These are phyloP conservation scores for Ophiobolus disseminans DNA, from an alignment of 2,329 filamentous ascomycete genomes.

Conservation along the genomic window DNA sequence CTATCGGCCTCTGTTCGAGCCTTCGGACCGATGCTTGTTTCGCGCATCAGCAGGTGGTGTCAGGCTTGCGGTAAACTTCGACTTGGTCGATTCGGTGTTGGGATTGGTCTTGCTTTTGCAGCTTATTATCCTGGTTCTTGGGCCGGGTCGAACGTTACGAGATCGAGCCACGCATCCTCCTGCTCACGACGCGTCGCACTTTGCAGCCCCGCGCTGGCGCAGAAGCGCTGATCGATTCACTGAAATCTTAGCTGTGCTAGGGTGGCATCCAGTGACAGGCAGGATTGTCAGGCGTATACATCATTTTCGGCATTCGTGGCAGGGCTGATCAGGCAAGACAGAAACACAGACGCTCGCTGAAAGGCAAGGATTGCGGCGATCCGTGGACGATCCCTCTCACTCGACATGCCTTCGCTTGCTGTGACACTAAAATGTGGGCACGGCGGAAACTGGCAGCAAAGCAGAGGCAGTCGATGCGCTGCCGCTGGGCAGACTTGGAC, in stretches of 20 bases:
- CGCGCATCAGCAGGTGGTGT: not conserved
- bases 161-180: slow-evolving; percentile 10
- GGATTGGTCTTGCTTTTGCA: slow-evolving; percentile 3
- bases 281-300: slow-evolving; percentile 16
- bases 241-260: slow-evolving; percentile 16
- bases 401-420: slow-evolving; percentile 29
- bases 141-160: not conserved
- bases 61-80: not conserved
- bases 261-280: slow-evolving; percentile 30
- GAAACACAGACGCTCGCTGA: slow-evolving; percentile 38
- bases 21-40: not conserved
- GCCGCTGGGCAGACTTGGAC: not conserved
- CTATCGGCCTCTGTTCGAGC: not conserved
- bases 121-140: not conserved
- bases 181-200: slow-evolving; percentile 13
- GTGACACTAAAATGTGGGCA: slow-evolving; percentile 22
- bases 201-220: slow-evolving; percentile 17
- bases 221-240: slow-evolving; percentile 29
- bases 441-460: not conserved
- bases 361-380: slow-evolving; percentile 44
- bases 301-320: slow-evolving; percentile 33
- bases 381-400: slow-evolving; percentile 27
- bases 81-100: no score
- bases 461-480: not conserved
- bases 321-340: slow-evolving; percentile 44